Percentiles rank a stretch among this genome's conserved stretches.
phyloP scores from a whole-genome alignment of 331 rosid genomes.

The Telfairia occidentalis region DNA sequence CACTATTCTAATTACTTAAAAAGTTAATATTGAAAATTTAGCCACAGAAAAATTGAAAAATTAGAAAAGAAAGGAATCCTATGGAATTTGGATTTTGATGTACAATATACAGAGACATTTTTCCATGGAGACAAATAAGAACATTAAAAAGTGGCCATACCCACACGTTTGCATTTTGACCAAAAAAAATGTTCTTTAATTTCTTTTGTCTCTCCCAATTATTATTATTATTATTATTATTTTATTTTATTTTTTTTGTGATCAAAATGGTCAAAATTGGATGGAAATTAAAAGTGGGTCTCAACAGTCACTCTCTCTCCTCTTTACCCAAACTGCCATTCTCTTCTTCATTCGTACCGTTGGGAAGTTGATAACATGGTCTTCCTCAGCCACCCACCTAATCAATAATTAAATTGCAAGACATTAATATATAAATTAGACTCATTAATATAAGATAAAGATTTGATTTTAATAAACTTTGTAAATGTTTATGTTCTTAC shows the following conservation, averaged over 20 bases:
- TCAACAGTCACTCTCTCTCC: neutral
- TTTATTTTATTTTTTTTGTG: neutral
- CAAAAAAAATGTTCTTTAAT: neutral
- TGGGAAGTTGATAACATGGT: slow-evolving; percentile 68
- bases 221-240: neutral
- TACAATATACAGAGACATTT: neutral
- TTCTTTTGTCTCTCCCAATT: neutral
- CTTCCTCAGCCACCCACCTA: slow-evolving; percentile 83
- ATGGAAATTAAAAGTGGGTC: neutral
- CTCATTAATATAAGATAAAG: neutral
- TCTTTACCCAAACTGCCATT: slow-evolving; percentile 44
- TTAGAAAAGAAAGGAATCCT: neutral
- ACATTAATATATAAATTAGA: neutral
- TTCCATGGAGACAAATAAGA: neutral
- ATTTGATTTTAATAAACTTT: neutral
- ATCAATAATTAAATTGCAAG: neutral
- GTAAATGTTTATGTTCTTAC: neutral
- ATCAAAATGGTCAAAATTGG: neutral
- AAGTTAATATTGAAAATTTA: neutral
- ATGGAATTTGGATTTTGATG: neutral
- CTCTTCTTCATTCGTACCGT: slow-evolving; percentile 47
- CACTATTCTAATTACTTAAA: neutral
- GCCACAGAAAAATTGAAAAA: neutral
- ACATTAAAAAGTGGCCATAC: neutral
- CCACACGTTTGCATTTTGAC: slow-evolving; percentile 2